A percentile compares a stretch with the other conserved stretches of the same genome.
phyloP scores from a whole-genome alignment of 768 basidiomycete genomes.

The Auriscalpium orientale region DNA sequence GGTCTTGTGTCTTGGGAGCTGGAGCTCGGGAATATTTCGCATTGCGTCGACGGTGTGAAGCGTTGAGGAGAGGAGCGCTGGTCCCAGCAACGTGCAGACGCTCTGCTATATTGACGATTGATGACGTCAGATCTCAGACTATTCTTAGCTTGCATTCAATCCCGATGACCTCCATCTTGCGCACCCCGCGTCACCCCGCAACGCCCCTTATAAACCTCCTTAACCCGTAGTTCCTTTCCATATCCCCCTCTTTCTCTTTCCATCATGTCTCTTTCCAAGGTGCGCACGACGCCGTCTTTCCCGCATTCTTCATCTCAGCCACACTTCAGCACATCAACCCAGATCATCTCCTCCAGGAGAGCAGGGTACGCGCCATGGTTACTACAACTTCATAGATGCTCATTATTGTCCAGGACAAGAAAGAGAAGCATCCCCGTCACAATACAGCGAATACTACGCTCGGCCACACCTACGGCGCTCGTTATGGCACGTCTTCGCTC shows the following conservation, averaged over 20 bases:
- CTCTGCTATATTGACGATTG: no score
- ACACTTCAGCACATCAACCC: slow-evolving; percentile 8
- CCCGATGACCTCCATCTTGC: background rate
- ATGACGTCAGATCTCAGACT: no score
- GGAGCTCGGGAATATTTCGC: no score
- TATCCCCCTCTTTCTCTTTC: background rate
- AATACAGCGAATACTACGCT: slow-evolving; percentile 29
- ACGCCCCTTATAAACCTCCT: slow-evolving; percentile 1
- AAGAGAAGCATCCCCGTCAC: slow-evolving; percentile 22
- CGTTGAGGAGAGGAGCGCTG: no score
- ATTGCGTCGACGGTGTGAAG: no score
- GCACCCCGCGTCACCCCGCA: background rate
- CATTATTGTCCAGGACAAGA: slow-evolving; percentile 36
- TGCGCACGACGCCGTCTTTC: background rate
- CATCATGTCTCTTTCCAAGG: slow-evolving; percentile 16
- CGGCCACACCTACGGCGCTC: slow-evolving; percentile 47
- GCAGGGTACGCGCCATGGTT: background rate
- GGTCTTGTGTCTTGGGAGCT: no score
- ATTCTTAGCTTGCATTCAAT: background rate
- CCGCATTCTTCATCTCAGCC: background rate
- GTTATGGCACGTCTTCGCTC: slow-evolving; percentile 59
- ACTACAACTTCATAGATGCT: background rate
- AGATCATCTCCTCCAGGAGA: slow-evolving; percentile 9
- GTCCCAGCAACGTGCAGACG: no score
- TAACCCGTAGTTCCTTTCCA: no score